Evolutionary conservation across 441 rosid genomes (phyloP).

Genomic region (Croton setiger): DNA sequence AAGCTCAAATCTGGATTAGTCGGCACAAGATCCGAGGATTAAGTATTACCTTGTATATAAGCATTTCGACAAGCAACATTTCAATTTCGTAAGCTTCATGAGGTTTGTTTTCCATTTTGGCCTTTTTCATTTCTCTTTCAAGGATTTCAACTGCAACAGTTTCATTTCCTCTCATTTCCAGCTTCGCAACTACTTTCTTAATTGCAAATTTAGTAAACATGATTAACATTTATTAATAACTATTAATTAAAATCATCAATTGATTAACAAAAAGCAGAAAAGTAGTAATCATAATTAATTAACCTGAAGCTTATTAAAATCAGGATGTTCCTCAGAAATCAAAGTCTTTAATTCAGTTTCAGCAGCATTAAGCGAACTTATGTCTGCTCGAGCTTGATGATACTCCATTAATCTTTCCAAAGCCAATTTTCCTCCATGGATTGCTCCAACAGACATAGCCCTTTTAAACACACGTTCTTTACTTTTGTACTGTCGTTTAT

Average conservation of each 20-base stretch:
- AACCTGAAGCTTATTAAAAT: constrained; percentile 55
- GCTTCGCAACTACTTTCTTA: constrained; percentile 38
- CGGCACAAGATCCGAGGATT: no score
- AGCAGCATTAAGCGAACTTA: constrained; percentile 27
- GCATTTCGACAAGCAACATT: constrained; percentile 64
- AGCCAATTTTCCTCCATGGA: constrained; percentile 55
- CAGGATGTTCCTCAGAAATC: constrained; percentile 28
- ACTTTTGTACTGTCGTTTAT: constrained; percentile 13
- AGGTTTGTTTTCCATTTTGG: constrained; percentile 21
- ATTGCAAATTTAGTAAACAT: background rate
- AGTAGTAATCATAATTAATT: background rate
- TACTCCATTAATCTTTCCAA: constrained; percentile 52
- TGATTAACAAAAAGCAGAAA: background rate
- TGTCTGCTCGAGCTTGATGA: constrained; percentile 32
- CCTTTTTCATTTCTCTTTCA: constrained; percentile 29
- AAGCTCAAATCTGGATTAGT: no score
- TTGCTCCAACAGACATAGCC: constrained; percentile 45
- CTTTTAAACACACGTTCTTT: constrained; percentile 21
- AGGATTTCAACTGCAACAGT: constrained; percentile 38
- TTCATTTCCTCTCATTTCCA: constrained; percentile 71
- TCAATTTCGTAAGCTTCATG: constrained; percentile 65
- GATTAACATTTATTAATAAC: no score
- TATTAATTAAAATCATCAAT: no score
- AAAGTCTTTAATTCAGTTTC: constrained; percentile 29
- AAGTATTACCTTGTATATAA: constrained; percentile 52